These are phyloP conservation scores for Candida tallmaniae DNA, from an alignment of 805 yeast species.

Conservation along the genomic window DNA sequence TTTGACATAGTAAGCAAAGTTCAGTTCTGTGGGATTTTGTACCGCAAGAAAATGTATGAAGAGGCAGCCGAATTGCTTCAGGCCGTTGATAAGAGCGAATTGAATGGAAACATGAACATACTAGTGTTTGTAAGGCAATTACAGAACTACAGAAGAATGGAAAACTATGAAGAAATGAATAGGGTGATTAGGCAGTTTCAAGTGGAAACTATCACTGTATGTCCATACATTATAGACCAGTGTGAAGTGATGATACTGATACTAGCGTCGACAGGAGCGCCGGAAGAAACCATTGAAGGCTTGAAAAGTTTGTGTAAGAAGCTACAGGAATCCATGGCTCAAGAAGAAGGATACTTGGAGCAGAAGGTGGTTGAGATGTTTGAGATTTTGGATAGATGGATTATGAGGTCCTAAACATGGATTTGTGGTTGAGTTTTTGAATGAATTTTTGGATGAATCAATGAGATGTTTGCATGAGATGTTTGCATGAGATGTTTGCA, in stretches of 20 bases:
- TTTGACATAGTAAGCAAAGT: conserved; percentile 26
- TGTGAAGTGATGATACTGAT: too few relatives aligned
- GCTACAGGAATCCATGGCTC: too few relatives aligned
- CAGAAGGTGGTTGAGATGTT: background rate
- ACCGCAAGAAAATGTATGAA: conserved; percentile 22
- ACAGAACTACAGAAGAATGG: conserved; percentile 17
- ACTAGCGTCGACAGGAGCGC: too few relatives aligned
- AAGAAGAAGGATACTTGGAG: background rate
- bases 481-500: too few relatives aligned
- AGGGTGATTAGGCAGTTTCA: conserved; percentile 25
- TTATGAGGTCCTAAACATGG: too few relatives aligned
- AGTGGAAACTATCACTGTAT: conserved; percentile 23
- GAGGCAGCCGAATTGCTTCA: conserved; percentile 18
- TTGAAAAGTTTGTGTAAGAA: too few relatives aligned
- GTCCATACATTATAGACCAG: conserved; percentile 32
- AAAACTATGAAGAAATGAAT: conserved; percentile 17
- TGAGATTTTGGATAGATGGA: background rate
- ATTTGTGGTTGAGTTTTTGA: too few relatives aligned
- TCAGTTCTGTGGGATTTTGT: conserved; percentile 24
- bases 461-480: too few relatives aligned
- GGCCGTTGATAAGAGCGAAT: conserved; percentile 17
- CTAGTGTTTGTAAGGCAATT: conserved; percentile 21
- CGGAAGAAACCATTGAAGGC: too few relatives aligned
- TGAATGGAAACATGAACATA: conserved; percentile 25
- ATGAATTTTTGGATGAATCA: too few relatives aligned